A percentile compares a stretch with the other conserved stretches of the same genome.
phyloP scores from a whole-genome alignment of 176 grass and related monocot genomes.

The Oropetium thomaeum region DNA sequence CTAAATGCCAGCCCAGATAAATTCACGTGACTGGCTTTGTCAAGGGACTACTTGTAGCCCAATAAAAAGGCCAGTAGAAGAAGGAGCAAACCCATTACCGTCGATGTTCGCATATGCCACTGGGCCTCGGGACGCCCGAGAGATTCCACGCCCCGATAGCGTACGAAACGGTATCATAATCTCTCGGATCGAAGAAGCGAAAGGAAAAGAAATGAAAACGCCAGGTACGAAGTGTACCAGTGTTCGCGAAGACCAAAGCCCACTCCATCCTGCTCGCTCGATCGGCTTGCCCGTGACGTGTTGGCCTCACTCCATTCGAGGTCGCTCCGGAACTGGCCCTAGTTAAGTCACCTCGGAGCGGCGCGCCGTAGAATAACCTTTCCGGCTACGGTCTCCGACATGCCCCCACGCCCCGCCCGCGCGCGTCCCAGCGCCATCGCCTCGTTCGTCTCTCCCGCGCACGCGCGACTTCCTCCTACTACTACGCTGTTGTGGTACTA shows the following conservation, averaged over 20 bases:
- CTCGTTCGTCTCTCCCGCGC: neutral
- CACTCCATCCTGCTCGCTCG: too few relatives aligned
- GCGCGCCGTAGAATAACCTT: neutral
- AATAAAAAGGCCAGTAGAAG: neutral
- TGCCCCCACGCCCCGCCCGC: slow-evolving; percentile 38
- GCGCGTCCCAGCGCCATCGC: slow-evolving; percentile 29
- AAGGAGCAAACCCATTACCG: neutral
- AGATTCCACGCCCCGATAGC: slow-evolving; percentile 8
- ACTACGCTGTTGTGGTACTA: neutral
- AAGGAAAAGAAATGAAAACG: neutral
- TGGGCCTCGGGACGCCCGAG: neutral
- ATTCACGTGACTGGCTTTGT: neutral
- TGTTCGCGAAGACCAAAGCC: neutral
- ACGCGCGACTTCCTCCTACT: neutral
- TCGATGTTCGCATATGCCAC: too few relatives aligned
- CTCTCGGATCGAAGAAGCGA: neutral
- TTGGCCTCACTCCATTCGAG: slow-evolving; percentile 17
- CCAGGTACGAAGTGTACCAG: neutral
- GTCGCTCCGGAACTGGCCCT: slow-evolving; percentile 4
- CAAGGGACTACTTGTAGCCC: neutral
- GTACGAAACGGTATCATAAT: neutral
- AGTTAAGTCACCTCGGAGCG: neutral
- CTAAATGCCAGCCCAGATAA: neutral
- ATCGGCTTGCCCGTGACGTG: neutral
- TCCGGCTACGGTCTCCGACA: slow-evolving; percentile 41